phyloP scores from a whole-genome alignment of 371 early-diverging fungal species.

The Lichtheimia corymbifera region DNA sequence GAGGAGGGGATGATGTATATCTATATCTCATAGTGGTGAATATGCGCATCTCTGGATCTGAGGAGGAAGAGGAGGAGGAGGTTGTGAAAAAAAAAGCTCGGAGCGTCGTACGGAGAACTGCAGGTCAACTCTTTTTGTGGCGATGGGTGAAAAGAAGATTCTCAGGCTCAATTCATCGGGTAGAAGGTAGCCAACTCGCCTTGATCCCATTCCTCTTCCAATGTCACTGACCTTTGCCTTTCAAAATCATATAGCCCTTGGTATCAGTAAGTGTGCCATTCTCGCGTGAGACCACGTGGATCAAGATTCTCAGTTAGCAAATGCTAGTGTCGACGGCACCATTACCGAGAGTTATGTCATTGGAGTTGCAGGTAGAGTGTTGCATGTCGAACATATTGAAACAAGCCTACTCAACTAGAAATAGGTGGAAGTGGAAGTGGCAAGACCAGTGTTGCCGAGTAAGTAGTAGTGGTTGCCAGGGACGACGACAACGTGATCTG shows the following conservation, averaged over 20 bases:
- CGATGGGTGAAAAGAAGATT: conserved; percentile 25
- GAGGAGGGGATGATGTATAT: no score
- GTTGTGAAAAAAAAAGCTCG: no score
- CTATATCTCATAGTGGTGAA: no score
- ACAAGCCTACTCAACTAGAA: neutral
- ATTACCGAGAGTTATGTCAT: conserved; percentile 71
- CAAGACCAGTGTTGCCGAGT: conserved; percentile 80
- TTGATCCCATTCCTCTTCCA: neutral
- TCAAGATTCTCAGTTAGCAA: neutral
- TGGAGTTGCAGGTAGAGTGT: conserved; percentile 67
- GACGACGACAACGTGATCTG: no score
- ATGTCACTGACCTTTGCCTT: neutral
- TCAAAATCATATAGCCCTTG: conserved; percentile 24
- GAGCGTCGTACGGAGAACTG: no score
- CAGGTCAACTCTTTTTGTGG: no score
- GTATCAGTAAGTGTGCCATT: conserved; percentile 34
- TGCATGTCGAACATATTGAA: conserved; percentile 1
- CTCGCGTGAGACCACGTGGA: neutral
- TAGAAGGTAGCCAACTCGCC: conserved; percentile 30
- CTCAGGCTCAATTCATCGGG: conserved; percentile 35
- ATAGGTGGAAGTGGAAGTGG: conserved; percentile 84
- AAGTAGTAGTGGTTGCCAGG: conserved; percentile 16
- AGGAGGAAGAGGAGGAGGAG: no score
- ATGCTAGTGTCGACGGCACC: conserved; percentile 57
- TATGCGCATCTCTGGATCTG: no score